Base-by-base conservation (phyloP, 2,329 filamentous ascomycete species). In the Sporothrix brasiliensis region DNA sequence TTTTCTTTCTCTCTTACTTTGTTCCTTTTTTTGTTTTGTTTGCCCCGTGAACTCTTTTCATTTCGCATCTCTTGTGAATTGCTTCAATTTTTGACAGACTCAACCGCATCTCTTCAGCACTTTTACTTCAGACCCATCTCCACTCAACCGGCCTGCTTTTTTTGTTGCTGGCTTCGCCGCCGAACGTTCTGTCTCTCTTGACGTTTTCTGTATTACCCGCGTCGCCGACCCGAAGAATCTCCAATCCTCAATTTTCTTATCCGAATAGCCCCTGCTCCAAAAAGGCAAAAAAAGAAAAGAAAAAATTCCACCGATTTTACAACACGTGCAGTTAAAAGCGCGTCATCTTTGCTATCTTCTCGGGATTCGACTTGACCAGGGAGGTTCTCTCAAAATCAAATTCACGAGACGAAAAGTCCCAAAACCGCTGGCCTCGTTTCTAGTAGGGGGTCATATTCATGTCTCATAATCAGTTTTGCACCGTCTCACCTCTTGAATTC, bases 91-190 rank as follows among this genome's bases (percentile, higher is more conserved):
- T 68, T 41, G 30, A 24, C 21, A 50, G 41, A 47, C 54, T 49
- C 44, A 49, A 9, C 49, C 19, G 49, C 19, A n/a, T 47, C 27
- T 52, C 30, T 54, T 39, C 41, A 34, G 6, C 14, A 69, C 47
- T 56, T 66, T 54, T 52, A 63, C 44, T 52, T 11, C 24, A 72
- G 70, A 73, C 72, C 69, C 69, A 72, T 72, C 72, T 73, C 72
- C 72, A 73, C 72, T 73, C 72, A 47, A 63, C 58, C 68, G 39
- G 60, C 60, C 50, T 58, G 44, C 27, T 60, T 61, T 56, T 68
- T 70, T 44, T 21, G 47, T 27, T 66, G 27, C 47, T 66, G 24
- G 14, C 3, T 53, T 24, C 52, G 19, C 27, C 60, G 21, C 30
- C 53, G 49, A 41, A 1, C 27, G n/a, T 27, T 9, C 24, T 44